These are phyloP conservation scores for Magnusiomyces fungicola DNA, from an alignment of 1,139 yeast species.

Conservation along the genomic window DNA sequence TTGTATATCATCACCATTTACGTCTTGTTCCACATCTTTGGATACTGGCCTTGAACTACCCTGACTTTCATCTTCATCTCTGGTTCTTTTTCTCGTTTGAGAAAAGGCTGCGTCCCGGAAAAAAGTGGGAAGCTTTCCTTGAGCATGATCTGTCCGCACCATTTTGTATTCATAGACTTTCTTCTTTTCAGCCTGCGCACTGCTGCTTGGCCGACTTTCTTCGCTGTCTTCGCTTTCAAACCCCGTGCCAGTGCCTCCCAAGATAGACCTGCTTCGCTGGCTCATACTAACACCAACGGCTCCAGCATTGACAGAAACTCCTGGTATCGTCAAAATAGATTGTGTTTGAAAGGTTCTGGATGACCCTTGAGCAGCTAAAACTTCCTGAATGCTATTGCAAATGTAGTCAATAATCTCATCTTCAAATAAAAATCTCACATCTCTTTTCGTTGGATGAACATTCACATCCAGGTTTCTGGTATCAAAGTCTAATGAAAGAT, in stretches of 20 bases:
- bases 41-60: neutral
- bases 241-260: neutral
- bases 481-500: constrained; percentile 55
- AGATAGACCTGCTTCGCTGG: neutral
- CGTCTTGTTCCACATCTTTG: no score
- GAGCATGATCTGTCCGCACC: constrained; percentile 64
- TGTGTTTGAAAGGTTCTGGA: constrained; percentile 67
- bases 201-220: neutral
- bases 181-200: constrained; percentile 11
- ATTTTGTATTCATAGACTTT: constrained; percentile 31
- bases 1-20: neutral
- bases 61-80: neutral
- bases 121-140: constrained; percentile 48
- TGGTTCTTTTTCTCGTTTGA: neutral
- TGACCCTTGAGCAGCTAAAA: constrained; percentile 54
- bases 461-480: constrained; percentile 82
- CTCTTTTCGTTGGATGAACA: constrained; percentile 92
- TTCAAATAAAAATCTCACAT: constrained; percentile 78
- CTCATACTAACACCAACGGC: neutral
- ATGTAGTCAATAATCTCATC: constrained; percentile 73
- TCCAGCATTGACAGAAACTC: neutral
- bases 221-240: neutral
- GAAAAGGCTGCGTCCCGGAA: constrained; percentile 18
- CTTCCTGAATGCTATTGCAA: constrained; percentile 42
- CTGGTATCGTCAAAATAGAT: constrained; percentile 35